phyloP scores from a whole-genome alignment of 2,329 filamentous ascomycete genomes.

The Fusarium sterilihyphosum region DNA sequence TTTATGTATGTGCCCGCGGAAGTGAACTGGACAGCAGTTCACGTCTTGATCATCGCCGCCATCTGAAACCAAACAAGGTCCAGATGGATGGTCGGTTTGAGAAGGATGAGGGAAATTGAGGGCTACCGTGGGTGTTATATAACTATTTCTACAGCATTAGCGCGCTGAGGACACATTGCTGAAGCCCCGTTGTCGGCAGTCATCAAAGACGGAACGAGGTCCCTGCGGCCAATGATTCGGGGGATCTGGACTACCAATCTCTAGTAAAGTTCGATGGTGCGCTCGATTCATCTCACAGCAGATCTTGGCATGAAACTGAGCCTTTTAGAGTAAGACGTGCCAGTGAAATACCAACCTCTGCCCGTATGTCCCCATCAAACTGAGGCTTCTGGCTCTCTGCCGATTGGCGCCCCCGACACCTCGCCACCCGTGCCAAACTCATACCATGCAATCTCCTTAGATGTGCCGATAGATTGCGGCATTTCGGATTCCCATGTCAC shows the following conservation, averaged over 20 bases:
- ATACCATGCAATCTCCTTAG: background rate
- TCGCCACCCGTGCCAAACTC: too few species aligned
- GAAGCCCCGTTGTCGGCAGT: background rate
- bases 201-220: background rate
- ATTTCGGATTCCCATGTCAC: background rate
- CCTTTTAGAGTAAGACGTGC: background rate
- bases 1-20: rapidly evolving
- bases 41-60: rapidly evolving
- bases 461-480: background rate
- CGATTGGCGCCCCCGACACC: background rate
- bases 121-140: background rate
- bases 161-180: background rate
- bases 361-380: rapidly evolving
- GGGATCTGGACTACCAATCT: background rate
- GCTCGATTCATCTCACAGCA: background rate
- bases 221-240: background rate
- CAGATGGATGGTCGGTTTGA: background rate
- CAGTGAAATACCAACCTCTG: background rate
- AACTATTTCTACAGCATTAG: background rate
- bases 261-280: background rate
- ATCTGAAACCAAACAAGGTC: background rate
- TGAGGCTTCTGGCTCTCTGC: background rate
- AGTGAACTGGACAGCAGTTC: background rate
- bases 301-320: background rate
- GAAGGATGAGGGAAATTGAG: too few species aligned